Conservation (phyloP, 2,329 filamentous ascomycete genomes). For the Sphaerulina musiva region DNA sequence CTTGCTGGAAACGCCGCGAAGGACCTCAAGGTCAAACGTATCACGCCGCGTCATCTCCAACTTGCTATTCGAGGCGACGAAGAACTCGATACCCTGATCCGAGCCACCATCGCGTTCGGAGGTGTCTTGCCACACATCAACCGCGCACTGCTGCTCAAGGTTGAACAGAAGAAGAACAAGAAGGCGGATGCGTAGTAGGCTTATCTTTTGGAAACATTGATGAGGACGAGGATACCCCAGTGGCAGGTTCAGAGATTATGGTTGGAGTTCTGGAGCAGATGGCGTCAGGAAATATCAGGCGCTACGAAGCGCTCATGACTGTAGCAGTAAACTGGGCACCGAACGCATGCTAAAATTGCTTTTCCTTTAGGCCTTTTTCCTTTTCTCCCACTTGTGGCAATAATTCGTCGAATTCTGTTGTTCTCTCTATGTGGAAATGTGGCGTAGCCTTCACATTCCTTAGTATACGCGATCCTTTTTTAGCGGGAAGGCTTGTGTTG, state of each 20-base stretch:
- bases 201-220: background rate
- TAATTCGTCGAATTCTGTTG: background rate
- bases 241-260: constrained; percentile 1
- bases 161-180: constrained; percentile 94
- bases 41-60: constrained; percentile 97
- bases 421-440: no score
- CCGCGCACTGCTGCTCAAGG: constrained; percentile 88
- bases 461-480: no score
- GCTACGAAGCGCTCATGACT: constrained; percentile 5
- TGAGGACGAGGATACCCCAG: constrained; percentile 8
- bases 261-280: background rate
- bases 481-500: no score
- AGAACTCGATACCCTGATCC: constrained; percentile 94
- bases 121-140: constrained; percentile 99
- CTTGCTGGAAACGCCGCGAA: constrained; percentile 96
- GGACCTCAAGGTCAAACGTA: constrained; percentile 99
- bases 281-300: constrained; percentile 6
- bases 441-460: no score
- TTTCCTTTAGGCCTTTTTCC: background rate
- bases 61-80: constrained; percentile 93
- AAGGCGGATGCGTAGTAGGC: constrained; percentile 41
- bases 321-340: constrained; percentile 8
- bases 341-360: constrained; percentile 5
- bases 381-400: background rate
- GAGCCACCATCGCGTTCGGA: constrained; percentile 95